These are phyloP conservation scores for Yamadazyma dendronema DNA, from an alignment of 1,139 yeast genomes.

Conservation along the genomic window DNA sequence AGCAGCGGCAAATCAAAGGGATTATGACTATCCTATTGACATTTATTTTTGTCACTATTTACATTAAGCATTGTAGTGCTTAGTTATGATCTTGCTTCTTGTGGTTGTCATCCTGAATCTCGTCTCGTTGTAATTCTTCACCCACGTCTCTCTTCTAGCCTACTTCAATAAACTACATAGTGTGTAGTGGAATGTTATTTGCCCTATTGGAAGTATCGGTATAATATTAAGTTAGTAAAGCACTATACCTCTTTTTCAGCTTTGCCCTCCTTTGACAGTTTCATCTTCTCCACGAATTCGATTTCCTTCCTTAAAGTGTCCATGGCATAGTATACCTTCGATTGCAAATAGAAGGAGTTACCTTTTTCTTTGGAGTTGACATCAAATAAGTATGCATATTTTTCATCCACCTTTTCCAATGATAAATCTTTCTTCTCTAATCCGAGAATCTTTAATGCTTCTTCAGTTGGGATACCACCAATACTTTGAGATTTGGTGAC, in stretches of 20 bases:
- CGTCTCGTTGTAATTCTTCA: no score
- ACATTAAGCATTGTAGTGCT: no score
- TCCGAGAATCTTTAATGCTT: constrained; percentile 88
- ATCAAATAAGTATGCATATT: constrained; percentile 80
- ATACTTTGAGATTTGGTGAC: constrained; percentile 48
- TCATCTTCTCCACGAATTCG: constrained; percentile 41
- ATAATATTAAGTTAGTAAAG: no score
- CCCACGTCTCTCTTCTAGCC: no score
- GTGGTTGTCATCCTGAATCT: no score
- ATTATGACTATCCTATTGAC: no score
- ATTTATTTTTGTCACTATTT: no score
- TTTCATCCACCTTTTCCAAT: constrained; percentile 64
- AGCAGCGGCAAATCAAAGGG: no score
- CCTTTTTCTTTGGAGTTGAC: constrained; percentile 92
- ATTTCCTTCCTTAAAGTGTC: constrained; percentile 46
- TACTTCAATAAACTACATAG: no score
- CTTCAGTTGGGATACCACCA: constrained; percentile 83
- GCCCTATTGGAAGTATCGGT: no score
- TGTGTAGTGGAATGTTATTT: no score
- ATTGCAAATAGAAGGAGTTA: constrained; percentile 87
- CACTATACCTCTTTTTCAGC: background rate
- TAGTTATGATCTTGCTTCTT: no score
- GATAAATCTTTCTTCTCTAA: constrained; percentile 59
- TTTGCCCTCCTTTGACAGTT: constrained; percentile 13
- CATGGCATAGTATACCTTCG: constrained; percentile 78